Percentiles rank a stretch among this genome's conserved stretches.
These are phyloP conservation scores for Gamsiella multidivaricata DNA, from an alignment of 192 early-diverging fungal genomes.

Conservation along the genomic window DNA sequence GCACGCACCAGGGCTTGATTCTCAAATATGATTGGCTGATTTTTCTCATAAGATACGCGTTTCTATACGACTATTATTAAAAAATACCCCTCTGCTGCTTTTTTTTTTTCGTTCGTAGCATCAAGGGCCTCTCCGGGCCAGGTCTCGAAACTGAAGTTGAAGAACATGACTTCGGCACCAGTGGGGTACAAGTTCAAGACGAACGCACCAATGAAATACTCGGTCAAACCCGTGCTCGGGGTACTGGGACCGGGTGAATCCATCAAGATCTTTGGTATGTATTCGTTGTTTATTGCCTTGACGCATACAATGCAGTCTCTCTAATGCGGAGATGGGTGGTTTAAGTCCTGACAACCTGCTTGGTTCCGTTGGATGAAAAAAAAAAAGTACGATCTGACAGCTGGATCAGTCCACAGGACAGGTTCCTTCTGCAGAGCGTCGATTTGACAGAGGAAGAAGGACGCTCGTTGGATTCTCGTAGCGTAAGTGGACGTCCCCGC, in stretches of 20 bases:
- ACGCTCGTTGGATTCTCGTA: constrained; percentile 5
- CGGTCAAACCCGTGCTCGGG: constrained; percentile 58
- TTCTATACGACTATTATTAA: background rate
- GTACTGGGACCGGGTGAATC: constrained; percentile 40
- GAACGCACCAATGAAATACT: constrained; percentile 56
- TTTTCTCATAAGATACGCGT: background rate
- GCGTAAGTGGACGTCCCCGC: background rate
- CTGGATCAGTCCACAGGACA: constrained; percentile 54
- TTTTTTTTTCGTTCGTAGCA: constrained; percentile 1
- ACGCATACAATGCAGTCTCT: background rate
- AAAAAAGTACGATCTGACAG: constrained; percentile 51
- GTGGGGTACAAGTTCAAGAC: constrained; percentile 58
- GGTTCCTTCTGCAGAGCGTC: constrained; percentile 53
- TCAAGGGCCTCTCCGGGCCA: constrained; percentile 29
- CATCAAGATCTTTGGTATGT: constrained; percentile 54
- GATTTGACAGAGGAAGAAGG: constrained; percentile 30
- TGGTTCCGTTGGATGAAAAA: background rate
- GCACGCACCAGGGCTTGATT: constrained; percentile 14
- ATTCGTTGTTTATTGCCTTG: background rate
- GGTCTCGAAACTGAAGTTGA: constrained; percentile 39
- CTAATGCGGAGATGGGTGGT: background rate
- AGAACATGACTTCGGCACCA: constrained; percentile 15
- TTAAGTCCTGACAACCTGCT: background rate
- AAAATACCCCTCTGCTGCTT: background rate
- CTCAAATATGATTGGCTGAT: constrained; percentile 8